Evolutionary conservation across 352 stramenopile species (phyloP), one percentile per base, ranked within the genome.

Genomic region (Pythium insidiosum): DNA sequence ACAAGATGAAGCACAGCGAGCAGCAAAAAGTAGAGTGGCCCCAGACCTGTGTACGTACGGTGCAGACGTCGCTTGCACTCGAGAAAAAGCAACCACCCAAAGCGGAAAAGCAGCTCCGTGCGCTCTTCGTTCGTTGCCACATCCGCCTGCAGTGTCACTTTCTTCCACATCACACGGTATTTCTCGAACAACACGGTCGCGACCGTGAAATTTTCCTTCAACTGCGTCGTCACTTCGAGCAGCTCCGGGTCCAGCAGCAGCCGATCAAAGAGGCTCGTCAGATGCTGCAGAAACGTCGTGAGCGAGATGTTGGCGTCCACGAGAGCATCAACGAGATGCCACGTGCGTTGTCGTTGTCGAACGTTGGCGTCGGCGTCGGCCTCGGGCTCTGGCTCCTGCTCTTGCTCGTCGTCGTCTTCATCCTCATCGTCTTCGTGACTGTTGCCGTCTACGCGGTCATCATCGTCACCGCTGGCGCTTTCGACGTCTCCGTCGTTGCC

Each of bases 181-280:
- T 91, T 94, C 35, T 84, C 70, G 41, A 85, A 91, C 11, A 91
- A 45, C 43, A 91, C 56, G 2, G 73, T 74, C 2, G 63, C 68
- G 35, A 90, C 54, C 5, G 75, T 88, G 36, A 91, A 88, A 37
- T 90, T 68, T 49, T 90, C 76, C 38, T 91, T 94, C 23, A 90
- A 53, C 25, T 82, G 47, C 37, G 73, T 90, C 12, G 73, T 80
- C 41, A 82, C 68, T 13, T 68, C 56, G 28, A 90, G 50, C 16
- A 91, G 65, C 47, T 88, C 71, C 0, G 81, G 78, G 15, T 84
- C 61, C 38, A 94, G 50, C 38, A 91, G 49, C 25, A 94, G 45
- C 5, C 75, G 79, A 43, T 91, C 81, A 42, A 91, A 91, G 23
- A 91, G 68, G 51, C 73, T 85, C 40, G 78, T 79, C 18, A 90